phyloP scores from a whole-genome alignment of 441 rosid genomes.

The Dalechampia spathulata region DNA sequence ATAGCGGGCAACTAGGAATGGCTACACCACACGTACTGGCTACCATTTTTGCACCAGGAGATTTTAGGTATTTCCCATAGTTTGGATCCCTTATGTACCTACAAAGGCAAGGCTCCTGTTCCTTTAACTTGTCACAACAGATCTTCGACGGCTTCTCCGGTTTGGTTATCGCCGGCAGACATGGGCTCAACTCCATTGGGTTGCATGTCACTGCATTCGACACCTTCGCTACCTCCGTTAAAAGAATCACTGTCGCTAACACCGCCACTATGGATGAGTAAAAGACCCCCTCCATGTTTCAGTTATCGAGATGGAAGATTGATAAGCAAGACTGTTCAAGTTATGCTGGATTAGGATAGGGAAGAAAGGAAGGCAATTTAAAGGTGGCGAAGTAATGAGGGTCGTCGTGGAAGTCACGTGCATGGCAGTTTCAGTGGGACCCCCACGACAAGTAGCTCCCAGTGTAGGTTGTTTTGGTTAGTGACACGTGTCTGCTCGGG shows the following conservation, averaged over 20 bases:
- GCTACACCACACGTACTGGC: slow-evolving; percentile 32
- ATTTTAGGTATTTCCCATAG: slow-evolving; percentile 25
- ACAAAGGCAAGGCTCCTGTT: slow-evolving; percentile 58
- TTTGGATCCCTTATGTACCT: slow-evolving; percentile 41
- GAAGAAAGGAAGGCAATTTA: too few relatives aligned
- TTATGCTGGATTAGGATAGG: too few relatives aligned
- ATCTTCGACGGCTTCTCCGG: slow-evolving; percentile 28
- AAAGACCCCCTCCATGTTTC: slow-evolving; percentile 8
- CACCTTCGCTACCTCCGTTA: background rate
- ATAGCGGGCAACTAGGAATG: slow-evolving; percentile 34
- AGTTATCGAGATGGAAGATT: too few relatives aligned
- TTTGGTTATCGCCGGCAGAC: slow-evolving; percentile 29
- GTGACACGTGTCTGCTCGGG: too few relatives aligned
- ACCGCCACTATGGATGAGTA: slow-evolving; percentile 2
- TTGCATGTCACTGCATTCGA: slow-evolving; percentile 44
- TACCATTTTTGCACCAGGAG: slow-evolving; percentile 38
- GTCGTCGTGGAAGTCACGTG: too few relatives aligned
- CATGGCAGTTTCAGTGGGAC: too few relatives aligned
- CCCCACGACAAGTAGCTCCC: too few relatives aligned
- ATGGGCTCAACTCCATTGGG: slow-evolving; percentile 36
- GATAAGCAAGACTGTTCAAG: too few relatives aligned
- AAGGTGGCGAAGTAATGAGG: too few relatives aligned
- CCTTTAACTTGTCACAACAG: slow-evolving; percentile 43
- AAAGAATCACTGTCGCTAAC: slow-evolving; percentile 7
- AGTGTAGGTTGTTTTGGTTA: too few relatives aligned